Evolutionary conservation across 768 basidiomycete genomes (phyloP), one percentile per base, ranked within the genome.

Genomic region (Suillus discolor): DNA sequence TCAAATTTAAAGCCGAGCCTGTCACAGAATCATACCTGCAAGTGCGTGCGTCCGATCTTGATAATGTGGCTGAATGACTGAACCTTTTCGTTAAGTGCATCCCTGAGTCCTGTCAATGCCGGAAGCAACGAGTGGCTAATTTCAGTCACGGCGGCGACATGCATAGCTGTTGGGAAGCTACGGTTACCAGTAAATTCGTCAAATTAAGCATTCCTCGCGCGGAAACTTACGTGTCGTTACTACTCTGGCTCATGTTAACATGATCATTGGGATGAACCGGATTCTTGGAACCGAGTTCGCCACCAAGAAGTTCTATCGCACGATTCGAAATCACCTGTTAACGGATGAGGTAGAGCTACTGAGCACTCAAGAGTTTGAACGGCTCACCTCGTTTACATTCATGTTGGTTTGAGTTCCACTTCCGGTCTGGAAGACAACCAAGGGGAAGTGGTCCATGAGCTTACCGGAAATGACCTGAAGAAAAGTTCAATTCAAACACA

Each of bases 361-460:
- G 6, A 44, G 6, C 34, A 42, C 45, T 47, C 23, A 31, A 49
- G 60, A 5, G 15, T 20, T 4, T 16, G 5, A 2, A 20, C 9
- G 34, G 63, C 78, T 23, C 54, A 91, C 94, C 87, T 99, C 97
- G 77, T 99, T 99, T 67, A 88, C 94, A 77, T 94, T 99, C 97
- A 99, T 99, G 83, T 99, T 99, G 74, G 92, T 96, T 79, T 99
- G 97, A 2, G 97, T 99, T 31, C 97, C 97, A 63, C 94, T 96
- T 66, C 97, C 97, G n/a, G 97, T 99, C 79, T 99, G 97, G 87
- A 98, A 99, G 47, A 99, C 96, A 44, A 99, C 97, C 45, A 99
- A 83, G 31, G 97, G 97, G 81, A 99, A 99, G 79, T 99, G 93
- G 70, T 96, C 96, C 28, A 91, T 84, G 66, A 99, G 86, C 76